Evolutionary conservation across 768 basidiomycete species (phyloP).

Genomic region (Mycena vitilis): DNA sequence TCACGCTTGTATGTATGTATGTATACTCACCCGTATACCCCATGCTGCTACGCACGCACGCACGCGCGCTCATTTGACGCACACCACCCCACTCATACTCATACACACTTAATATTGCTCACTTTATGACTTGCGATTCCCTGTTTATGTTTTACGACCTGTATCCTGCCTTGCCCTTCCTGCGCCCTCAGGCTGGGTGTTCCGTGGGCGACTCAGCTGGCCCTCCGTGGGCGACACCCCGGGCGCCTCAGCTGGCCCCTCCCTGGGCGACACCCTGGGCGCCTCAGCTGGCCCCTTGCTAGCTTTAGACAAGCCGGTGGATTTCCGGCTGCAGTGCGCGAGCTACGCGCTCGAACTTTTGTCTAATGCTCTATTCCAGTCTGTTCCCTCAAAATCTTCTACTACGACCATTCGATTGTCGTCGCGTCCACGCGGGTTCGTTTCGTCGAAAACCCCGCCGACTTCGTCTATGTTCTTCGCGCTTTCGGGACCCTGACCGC

Average conservation of each 20-base stretch:
- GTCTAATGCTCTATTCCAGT: not conserved
- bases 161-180: not conserved
- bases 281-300: no score
- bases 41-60: no score
- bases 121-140: conserved; percentile 22
- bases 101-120: conserved; percentile 14
- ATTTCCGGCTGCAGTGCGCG: no score
- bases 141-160: not conserved
- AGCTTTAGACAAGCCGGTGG: no score
- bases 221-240: no score
- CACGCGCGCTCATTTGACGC: no score
- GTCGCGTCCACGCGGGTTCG: not conserved
- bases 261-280: no score
- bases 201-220: no score
- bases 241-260: no score
- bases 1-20: no score
- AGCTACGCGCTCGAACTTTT: conserved; percentile 17
- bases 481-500: not conserved
- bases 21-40: no score
- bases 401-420: conserved; percentile 17
- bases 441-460: not conserved
- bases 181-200: not conserved
- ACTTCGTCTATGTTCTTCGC: not conserved
- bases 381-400: conserved; percentile 14
- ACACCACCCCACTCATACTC: conserved; percentile 28